Percentiles rank a stretch among this genome's conserved stretches.
These are phyloP conservation scores for Malania oleifera DNA, from an alignment of 164 flowering plant genomes.

Conservation along the genomic window DNA sequence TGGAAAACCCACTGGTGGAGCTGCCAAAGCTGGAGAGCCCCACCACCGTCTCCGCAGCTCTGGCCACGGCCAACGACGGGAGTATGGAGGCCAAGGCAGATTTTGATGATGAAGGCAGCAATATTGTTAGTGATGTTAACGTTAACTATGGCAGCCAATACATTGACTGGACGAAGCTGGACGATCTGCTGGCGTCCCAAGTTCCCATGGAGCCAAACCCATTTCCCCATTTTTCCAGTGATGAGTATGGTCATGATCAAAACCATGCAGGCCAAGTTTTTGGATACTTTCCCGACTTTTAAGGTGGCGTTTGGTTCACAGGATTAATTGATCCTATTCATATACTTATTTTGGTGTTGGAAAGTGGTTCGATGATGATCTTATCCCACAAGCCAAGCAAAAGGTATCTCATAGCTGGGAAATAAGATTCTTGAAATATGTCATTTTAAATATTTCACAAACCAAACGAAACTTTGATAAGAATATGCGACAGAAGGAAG, in stretches of 20 bases:
- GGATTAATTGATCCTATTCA: no score
- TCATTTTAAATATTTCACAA: no score
- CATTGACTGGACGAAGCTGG: constrained; percentile 51
- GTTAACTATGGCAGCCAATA: constrained; percentile 16
- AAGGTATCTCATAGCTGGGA: no score
- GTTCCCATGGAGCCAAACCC: constrained; percentile 14
- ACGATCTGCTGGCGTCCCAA: constrained; percentile 39
- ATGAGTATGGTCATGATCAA: constrained; percentile 12
- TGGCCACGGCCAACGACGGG: constrained; percentile 14
- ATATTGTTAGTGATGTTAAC: no score
- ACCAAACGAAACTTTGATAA: no score
- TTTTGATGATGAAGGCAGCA: constrained; percentile 23
- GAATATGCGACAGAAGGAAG: no score
- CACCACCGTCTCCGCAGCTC: constrained; percentile 30
- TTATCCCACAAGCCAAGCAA: no score
- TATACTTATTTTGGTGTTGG: no score
- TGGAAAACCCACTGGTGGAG: constrained; percentile 37
- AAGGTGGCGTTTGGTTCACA: background rate
- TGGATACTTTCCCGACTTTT: constrained; percentile 33
- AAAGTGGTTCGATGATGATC: no score
- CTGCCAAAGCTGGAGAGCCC: constrained; percentile 61
- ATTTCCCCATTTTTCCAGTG: constrained; percentile 1
- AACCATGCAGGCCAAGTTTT: constrained; percentile 21
- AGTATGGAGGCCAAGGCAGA: constrained; percentile 1
- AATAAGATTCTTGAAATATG: no score